These are phyloP conservation scores for Acer yangbiense DNA, from an alignment of 345 rosid species.

Conservation along the genomic window DNA sequence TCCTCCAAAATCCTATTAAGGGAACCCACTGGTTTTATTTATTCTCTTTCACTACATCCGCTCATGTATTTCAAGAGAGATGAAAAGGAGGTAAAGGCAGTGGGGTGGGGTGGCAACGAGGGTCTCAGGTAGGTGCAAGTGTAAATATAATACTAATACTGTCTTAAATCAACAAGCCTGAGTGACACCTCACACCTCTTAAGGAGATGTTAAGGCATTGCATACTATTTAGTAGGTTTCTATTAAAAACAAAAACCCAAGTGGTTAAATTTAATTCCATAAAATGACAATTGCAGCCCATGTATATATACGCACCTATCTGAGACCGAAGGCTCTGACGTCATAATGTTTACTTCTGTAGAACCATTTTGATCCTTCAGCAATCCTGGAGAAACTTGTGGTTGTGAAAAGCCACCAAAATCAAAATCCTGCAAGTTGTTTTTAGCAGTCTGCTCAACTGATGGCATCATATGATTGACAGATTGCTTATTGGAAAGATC, in stretches of 20 bases:
- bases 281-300: slow-evolving; percentile 7
- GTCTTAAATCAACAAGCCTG: neutral
- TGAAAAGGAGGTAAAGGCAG: neutral
- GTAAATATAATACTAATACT: neutral
- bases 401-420: slow-evolving; percentile 35
- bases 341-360: slow-evolving; percentile 21
- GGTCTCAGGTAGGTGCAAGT: neutral
- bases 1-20: neutral
- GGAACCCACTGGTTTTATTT: neutral
- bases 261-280: slow-evolving; percentile 2
- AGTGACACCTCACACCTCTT: neutral
- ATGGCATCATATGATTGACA: slow-evolving; percentile 21
- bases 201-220: neutral
- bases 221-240: neutral
- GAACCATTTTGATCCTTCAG: slow-evolving; percentile 34
- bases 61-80: neutral
- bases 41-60: neutral
- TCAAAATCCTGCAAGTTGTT: slow-evolving; percentile 33
- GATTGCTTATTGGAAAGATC: slow-evolving; percentile 23
- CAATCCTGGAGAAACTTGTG: slow-evolving; percentile 44
- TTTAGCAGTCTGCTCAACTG: slow-evolving; percentile 30
- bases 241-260: neutral
- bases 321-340: slow-evolving; percentile 41
- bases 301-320: slow-evolving; percentile 40
- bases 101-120: neutral